Conservation (phyloP, 495 filamentous ascomycete species). For the Melanomma pulvis-pyrius region DNA sequence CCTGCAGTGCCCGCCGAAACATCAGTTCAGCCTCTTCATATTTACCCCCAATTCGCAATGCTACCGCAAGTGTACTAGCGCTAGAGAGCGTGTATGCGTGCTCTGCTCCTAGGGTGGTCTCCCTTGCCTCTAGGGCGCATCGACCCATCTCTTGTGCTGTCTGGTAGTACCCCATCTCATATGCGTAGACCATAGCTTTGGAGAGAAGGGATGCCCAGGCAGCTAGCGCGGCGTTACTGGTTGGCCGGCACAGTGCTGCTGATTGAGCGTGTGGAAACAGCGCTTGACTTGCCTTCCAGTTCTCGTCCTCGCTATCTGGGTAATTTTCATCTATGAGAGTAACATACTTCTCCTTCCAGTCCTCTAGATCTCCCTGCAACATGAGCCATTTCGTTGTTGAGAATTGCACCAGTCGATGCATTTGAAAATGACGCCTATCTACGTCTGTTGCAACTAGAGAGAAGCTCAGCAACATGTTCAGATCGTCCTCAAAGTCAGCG, state of each 20-base stretch:
- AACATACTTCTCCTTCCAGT: slow-evolving; percentile 47
- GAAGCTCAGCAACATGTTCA: slow-evolving; percentile 15
- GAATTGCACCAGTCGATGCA: slow-evolving; percentile 55
- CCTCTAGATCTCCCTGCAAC: slow-evolving; percentile 44
- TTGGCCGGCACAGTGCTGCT: background rate
- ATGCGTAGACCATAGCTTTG: slow-evolving; percentile 15
- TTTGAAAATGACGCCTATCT: slow-evolving; percentile 45
- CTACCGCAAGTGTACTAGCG: background rate
- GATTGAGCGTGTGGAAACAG: slow-evolving; percentile 42
- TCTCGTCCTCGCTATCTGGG: slow-evolving; percentile 45
- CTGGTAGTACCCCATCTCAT: slow-evolving; percentile 4
- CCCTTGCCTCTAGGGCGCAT: slow-evolving; percentile 4
- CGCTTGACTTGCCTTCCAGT: slow-evolving; percentile 37
- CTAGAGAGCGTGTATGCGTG: slow-evolving; percentile 4
- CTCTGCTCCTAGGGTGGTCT: slow-evolving; percentile 15
- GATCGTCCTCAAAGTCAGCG: slow-evolving; percentile 8
- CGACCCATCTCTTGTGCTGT: slow-evolving; percentile 7
- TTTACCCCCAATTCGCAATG: background rate
- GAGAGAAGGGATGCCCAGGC: slow-evolving; percentile 38
- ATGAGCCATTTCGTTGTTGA: slow-evolving; percentile 51
- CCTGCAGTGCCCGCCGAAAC: slow-evolving; percentile 2
- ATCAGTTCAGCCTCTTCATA: background rate
- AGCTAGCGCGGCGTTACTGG: background rate
- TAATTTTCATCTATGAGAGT: slow-evolving; percentile 46
- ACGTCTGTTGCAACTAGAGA: slow-evolving; percentile 31